phyloP scores from a whole-genome alignment of 306 rosid species.

The Trifolium repens region DNA sequence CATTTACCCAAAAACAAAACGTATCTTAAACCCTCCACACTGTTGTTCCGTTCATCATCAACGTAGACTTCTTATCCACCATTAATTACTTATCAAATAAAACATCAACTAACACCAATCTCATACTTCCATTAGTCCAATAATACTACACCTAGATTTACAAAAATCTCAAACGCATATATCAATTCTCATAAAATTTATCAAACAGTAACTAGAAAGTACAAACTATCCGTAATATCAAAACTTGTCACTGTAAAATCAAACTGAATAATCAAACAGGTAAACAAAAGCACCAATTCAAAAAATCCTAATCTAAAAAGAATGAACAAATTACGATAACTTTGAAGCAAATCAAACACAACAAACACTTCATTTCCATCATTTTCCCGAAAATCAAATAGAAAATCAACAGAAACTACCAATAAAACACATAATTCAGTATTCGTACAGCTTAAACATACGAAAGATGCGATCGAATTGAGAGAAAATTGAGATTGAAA shows the following conservation, averaged over 20 bases:
- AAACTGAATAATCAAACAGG: neutral
- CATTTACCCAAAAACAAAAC: neutral
- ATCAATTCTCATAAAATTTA: neutral
- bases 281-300: conserved; percentile 30
- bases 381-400: conserved; percentile 38
- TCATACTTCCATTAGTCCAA: neutral
- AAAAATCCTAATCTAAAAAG: neutral
- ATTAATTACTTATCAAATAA: conserved; percentile 2
- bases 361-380: conserved; percentile 34
- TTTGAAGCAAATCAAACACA: conserved; percentile 11
- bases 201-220: conserved; percentile 32
- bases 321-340: conserved; percentile 19
- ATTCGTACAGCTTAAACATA: neutral
- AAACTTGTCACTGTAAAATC: neutral
- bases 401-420: conserved; percentile 31
- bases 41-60: conserved; percentile 18
- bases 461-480: neutral
- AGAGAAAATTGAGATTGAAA: neutral
- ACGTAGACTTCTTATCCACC: conserved; percentile 18
- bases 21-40: neutral
- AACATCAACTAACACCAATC: conserved; percentile 29
- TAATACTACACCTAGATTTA: neutral
- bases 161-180: neutral
- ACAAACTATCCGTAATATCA: conserved; percentile 15
- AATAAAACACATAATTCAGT: conserved; percentile 26